Base-by-base conservation (phyloP, 768 basidiomycete species). In the Russula lepida region DNA sequence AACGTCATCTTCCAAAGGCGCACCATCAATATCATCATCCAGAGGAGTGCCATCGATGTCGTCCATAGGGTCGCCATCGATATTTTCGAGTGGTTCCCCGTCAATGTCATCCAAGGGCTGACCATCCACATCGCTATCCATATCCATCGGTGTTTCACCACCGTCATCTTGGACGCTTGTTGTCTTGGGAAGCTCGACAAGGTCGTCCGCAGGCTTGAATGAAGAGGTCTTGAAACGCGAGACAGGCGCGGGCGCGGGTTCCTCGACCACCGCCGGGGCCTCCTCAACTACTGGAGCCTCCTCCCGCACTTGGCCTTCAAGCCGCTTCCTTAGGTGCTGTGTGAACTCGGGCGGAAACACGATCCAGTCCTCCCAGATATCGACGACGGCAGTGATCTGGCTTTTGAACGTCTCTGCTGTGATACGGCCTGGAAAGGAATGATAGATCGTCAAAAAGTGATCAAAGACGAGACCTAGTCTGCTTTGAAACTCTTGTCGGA, bases 361-460 rank as follows among this genome's bases (percentile, higher is more conserved):
- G 60, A 98, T 95, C 94, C 95, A 95, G 71, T 97, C 88, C 70
- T 98, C 97, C 94, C 97, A 98, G 32, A 98, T 87, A 68, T 98
- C 95, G 6, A 98, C 80, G 19, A 98, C 84, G 8, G 85, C 76
- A 6, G 84, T 85, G 61, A 98, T 92, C 72, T 98, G 92, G 66
- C 87, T 88, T 76, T 89, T 95, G 80, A 98, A 99, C 1, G 88
- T 86, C 66, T 98, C 95, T 13, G 95, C 95, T 2, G 94, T 95
- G 71, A 99, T 94, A 53, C 92, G 81, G 2, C 95, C 95, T 2
- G 94, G 92, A 71, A 98, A 98, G 8, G 94, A 94, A 64, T 93
- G 89, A 70, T 97, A 94, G 56, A 99, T 92, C 49, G 86, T 89
- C 25, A 88, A 89, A 32, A 99, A 79, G 71, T 99, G 97, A 69